Evolutionary conservation across 805 yeast species (phyloP), one percentile per base, ranked within the genome.

Genomic region (Zygotorulaspora sp.): DNA sequence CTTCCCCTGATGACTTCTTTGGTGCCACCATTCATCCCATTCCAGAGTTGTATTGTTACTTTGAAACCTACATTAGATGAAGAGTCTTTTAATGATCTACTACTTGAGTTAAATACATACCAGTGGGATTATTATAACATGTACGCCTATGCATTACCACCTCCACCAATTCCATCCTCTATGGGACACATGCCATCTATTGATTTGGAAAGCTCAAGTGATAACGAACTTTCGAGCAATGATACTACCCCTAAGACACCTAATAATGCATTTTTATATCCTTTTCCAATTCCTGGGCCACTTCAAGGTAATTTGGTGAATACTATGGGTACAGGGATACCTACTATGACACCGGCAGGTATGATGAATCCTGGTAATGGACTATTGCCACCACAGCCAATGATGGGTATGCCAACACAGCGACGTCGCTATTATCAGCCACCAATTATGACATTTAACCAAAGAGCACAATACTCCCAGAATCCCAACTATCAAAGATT

Each of bases 111-210:
- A 30, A 60, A 60, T 37, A 49, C 55, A 1, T 57, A 50, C 33
- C 56, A 52, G 26, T 60, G 65, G 65, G 61, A 58, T 28, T 52
- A 50, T 35, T 53, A 51, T 41, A 50, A 55, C 30, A 37, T 58
- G 12, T 55, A 46, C 29, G 61, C 58, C 3, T 55, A 55, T 33
- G 30, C 54, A 1, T 33, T 55, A 19, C 58, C 61, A 10, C 45
- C 49, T 18, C 31, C 32, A 6, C 29, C 30, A 24, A 23, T 18
- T 12, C 14, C n/a, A n/a, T n/a, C n/a, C n/a, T n/a, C n/a, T n/a
- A 9, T 12, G 8, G 7, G 27, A 15, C 36, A 32, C 8, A 9
- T 16, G 22, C 28, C 21, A 3, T 21, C 30, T 15, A 32, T 14
- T 24, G 24, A 15, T 8, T 14, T 4, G 12, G 25, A 31, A 15